phyloP scores from a whole-genome alignment of 1,284 basidiomycete species.

The Austroboletus novae-zelandiae region DNA sequence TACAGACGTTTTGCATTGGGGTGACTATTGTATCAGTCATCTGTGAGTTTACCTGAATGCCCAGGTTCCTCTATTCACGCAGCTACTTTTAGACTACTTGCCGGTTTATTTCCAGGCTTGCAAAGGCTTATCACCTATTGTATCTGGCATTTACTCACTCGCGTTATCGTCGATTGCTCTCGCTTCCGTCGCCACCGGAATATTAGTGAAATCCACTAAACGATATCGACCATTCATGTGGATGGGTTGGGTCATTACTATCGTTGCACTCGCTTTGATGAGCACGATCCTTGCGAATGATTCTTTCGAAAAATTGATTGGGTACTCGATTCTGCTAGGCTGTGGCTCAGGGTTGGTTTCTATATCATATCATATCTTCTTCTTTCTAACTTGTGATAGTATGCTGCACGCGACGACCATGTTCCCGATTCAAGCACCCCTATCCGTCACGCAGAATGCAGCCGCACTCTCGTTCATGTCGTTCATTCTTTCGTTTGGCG shows the following conservation, averaged over 20 bases:
- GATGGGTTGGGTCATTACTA: conserved; percentile 4
- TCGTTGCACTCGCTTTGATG: conserved; percentile 7
- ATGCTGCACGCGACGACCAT: neutral
- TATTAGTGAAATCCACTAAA: conserved; percentile 1
- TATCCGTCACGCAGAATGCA: conserved; percentile 32
- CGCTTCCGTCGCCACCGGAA: neutral
- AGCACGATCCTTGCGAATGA: conserved; percentile 3
- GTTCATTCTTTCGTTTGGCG: conserved; percentile 31
- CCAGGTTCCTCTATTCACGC: no score
- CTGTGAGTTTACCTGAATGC: conserved; percentile 6
- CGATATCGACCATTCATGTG: conserved; percentile 9
- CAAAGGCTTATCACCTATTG: conserved; percentile 4
- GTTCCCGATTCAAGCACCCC: conserved; percentile 35
- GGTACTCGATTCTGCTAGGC: conserved; percentile 1
- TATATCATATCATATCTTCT: neutral
- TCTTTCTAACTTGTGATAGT: neutral
- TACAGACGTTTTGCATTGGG: conserved; percentile 4
- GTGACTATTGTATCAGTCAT: neutral
- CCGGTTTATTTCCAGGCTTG: conserved; percentile 15
- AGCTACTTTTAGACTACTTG: conserved; percentile 4
- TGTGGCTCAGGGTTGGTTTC: conserved; percentile 5
- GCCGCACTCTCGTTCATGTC: conserved; percentile 33
- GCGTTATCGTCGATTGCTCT: neutral
- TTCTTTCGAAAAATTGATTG: conserved; percentile 2
- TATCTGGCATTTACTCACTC: conserved; percentile 11